Base-by-base conservation (phyloP, 1,139 yeast genomes). In the Geotrichum restrictum region DNA sequence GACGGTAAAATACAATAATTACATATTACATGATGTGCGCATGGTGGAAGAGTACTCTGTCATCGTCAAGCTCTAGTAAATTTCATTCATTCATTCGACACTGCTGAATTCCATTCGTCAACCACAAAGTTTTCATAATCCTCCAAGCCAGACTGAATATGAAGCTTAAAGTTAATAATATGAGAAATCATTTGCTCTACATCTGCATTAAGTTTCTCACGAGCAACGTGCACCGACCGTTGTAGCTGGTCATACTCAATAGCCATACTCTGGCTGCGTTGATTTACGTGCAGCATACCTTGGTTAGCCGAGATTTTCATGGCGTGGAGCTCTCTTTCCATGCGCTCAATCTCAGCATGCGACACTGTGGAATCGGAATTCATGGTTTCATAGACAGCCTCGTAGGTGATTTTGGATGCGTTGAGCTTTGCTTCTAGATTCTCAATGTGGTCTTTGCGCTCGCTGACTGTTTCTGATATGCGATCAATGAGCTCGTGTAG, bases 281-380 rank as follows among this genome's bases (percentile, higher is more conserved):
- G 81, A 52, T 84, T 84, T 36, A 82, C 70, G 60, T 78, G 78
- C 21, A 78, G 69, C 49, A 77, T 68, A 41, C 80, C 83, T 56
- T 81, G 81, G 52, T 80, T 79, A 6, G 80, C 75, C 51, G 76
- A 73, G 24, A 76, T 71, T 54, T 77, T 77, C 67, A 81, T 74
- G 19, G 75, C 70, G 51, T 81, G 77, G 44, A 84, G 70, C 56
- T 83, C 88, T 38, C 81, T 76, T 56, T 83, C 88, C 50, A 82
- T 68, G 61, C 78, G 78, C 63, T 84, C 91, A 49, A 83, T 79
- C 63, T 85, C 88, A 19, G 83, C 77, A 50, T 80, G 77, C 55
- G 81, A 78, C 33, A 79, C 71, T 40, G 79, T 73, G 31, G 79
- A 71, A 59, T 82, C 81, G 56, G 79, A 73, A 51, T 76, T 73